Conservation (phyloP, 345 rosid species). For the Carallia pectinifolia region DNA sequence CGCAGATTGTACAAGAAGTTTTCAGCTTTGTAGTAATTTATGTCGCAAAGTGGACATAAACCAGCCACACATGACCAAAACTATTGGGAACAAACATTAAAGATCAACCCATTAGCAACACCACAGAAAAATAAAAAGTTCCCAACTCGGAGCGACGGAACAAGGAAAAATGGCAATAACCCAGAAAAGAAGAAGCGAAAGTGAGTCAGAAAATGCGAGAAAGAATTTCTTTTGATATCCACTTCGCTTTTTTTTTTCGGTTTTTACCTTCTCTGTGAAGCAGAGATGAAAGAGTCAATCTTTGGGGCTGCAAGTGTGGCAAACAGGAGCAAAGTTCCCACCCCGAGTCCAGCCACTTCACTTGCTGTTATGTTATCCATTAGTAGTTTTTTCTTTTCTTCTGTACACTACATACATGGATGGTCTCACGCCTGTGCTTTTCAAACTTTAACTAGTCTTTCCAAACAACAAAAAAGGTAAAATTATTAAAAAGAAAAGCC, state of each 20-base stretch:
- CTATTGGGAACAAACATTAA: background rate
- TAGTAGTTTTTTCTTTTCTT: background rate
- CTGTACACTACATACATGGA: background rate
- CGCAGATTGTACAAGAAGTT: too few relatives aligned
- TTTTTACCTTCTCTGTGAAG: conserved; percentile 66
- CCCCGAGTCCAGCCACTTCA: conserved; percentile 71
- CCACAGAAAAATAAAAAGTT: background rate
- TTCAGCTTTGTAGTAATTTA: too few relatives aligned
- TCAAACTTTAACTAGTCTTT: too few relatives aligned
- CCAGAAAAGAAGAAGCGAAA: background rate
- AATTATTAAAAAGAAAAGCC: too few relatives aligned
- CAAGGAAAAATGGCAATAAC: background rate
- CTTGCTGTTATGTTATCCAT: conserved; percentile 68
- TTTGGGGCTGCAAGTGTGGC: conserved; percentile 69
- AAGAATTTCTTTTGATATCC: too few relatives aligned
- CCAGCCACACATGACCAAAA: background rate
- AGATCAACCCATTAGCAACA: background rate
- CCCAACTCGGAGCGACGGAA: background rate
- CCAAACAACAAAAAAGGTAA: too few relatives aligned
- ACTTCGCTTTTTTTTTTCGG: too few relatives aligned
- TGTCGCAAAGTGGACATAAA: background rate
- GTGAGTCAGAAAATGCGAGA: background rate
- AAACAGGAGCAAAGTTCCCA: conserved; percentile 58
- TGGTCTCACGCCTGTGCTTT: too few relatives aligned
- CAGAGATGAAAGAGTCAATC: conserved; percentile 64